These are phyloP conservation scores for Rhytidiadelphus loreus DNA, from an alignment of 225 moss, liverwort and hornwort species.

Conservation along the genomic window DNA sequence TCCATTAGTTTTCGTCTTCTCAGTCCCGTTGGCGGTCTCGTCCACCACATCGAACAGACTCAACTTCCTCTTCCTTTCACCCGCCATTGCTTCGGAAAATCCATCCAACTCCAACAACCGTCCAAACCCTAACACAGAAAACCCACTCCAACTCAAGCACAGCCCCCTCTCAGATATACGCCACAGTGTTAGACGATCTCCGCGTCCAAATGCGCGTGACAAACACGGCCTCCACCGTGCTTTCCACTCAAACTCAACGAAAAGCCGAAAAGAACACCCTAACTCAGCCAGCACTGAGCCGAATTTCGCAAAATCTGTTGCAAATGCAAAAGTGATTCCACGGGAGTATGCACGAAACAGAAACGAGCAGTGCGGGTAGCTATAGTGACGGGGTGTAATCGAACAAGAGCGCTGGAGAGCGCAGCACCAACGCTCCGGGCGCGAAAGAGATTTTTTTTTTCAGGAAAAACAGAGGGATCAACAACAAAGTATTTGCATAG, in stretches of 20 bases:
- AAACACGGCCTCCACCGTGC: neutral
- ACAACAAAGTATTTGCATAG: too few species aligned
- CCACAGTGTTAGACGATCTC: neutral
- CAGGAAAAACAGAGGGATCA: too few species aligned
- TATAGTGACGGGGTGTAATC: neutral
- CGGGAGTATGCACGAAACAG: neutral
- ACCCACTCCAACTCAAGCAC: neutral
- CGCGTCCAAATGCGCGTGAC: neutral
- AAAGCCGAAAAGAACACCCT: neutral
- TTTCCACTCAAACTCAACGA: neutral
- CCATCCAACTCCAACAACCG: neutral
- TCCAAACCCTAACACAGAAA: neutral
- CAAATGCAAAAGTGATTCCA: neutral
- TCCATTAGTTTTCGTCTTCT: constrained; percentile 66
- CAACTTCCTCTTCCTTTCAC: constrained; percentile 91
- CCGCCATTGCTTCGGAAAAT: constrained; percentile 23
- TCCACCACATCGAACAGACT: constrained; percentile 93
- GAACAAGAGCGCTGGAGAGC: constrained; percentile 9
- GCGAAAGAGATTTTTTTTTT: neutral
- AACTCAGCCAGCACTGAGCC: neutral
- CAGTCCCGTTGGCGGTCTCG: constrained; percentile 41
- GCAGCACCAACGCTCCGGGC: constrained; percentile 5
- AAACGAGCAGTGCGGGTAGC: neutral
- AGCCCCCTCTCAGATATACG: neutral
- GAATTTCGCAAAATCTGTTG: neutral